Evolutionary conservation across 345 rosid species (phyloP), one percentile per base, ranked within the genome.

Genomic region (Microcos paniculata): DNA sequence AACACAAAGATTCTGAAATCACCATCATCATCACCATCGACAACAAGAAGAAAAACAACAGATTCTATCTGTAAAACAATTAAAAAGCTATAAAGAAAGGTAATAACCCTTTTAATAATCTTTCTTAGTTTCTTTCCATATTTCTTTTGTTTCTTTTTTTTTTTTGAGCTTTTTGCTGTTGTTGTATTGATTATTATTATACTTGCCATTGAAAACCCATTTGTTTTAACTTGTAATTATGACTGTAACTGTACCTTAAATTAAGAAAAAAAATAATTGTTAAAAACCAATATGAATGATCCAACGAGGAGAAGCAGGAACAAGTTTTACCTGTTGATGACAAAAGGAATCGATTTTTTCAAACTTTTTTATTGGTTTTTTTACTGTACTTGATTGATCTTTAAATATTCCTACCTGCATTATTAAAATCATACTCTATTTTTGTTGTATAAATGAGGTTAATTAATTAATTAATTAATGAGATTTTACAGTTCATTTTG

Each of bases 401-500:
- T 19, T 67, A 13, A 23, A 67, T 46, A 58, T 40, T 28, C 43
- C 19, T 62, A 28, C 18, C 18, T 30, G 49, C n/a, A 15, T 18
- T 9, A 18, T 40, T 4, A 65, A 38, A 65, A 38, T 65, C 51
- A 9, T 33, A 26, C 40, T 35, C 1, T 65, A 40, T 65, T 65
- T 24, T n/a, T 2, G 49, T 45, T 19, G 26, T 21, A 45, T 21
- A 13, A 43, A 67, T 24, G 13, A 7, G 63, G 13, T 38, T 45
- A 16, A 45, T 48, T 63, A 64, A 53, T 38, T 73, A 56, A 55
- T 61, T 35, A 35, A 59, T 67, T 73, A 76, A 66, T 68, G 75
- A 64, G 45, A 62, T 64, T 75, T 78, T 49, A 84, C 76, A 81
- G 82, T 83, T 68, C 70, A 78, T 57, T 12, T 38, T 23, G 40